Evolutionary conservation across 352 stramenopile genomes (phyloP), one percentile per base, ranked within the genome.

Genomic region (Albugo candida): DNA sequence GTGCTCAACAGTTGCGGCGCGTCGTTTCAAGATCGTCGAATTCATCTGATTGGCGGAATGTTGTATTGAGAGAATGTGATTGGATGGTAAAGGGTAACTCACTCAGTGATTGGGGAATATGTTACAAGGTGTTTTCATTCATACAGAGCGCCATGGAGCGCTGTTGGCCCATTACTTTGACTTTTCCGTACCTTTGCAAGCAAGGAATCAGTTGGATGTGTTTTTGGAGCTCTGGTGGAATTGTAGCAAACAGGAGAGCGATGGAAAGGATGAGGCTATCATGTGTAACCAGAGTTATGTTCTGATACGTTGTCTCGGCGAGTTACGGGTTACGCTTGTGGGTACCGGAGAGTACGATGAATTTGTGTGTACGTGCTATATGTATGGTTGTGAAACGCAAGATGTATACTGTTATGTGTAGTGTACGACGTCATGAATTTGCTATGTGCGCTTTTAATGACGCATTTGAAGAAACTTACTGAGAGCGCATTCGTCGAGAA

Each of bases 261-360:
- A 27, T 20, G 24, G 19, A 1, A 27, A 41, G 8, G 68, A 64
- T 38, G 62, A 81, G 52, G 41, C 82, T 12, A 52, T 79, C 13
- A 56, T 74, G 13, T 79, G 65, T 40, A 59, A 75, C 27, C 61
- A 59, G 14, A 66, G 82, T 38, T 81, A 61, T 11, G 72, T 84
- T 42, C 65, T 84, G 16, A 47, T 71, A 20, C 70, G 65, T 5
- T 59, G 69, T 21, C 36, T 80, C 12, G 70, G 72, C 3, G 72
- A 84, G 45, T 57, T 84, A 12, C 60, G 68, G 13, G 60, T 77
- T 41, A 66, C 78, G 36, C 62, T 84, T 11, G 68, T 64, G 10
- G 72, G 72, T 17, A 78, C 52, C 24, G 54, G 61, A 17, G 72
- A 82, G 41, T 82, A 84, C 49, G 72, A 84, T 43, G 72, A 84